Percentiles rank a stretch among this genome's conserved stretches.
Conservation (phyloP, 208 protist species). For the Trypanosoma mega region DNA sequence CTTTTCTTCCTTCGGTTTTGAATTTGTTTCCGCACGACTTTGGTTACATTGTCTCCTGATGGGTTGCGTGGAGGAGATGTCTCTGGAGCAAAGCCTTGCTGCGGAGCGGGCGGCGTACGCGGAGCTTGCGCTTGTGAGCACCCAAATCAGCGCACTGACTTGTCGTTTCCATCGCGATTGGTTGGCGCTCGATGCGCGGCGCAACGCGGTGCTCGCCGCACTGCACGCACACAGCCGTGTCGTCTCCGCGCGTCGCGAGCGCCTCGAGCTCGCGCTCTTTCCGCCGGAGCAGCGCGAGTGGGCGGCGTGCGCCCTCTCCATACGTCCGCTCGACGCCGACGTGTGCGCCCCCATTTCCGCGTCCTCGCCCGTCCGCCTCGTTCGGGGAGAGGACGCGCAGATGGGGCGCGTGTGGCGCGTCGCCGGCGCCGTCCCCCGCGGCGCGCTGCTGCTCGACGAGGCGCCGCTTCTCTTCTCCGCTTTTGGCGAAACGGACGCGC, state of each 20-base stretch:
- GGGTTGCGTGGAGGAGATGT: too few species aligned
- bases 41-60: too few species aligned
- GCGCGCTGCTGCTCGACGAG: not conserved
- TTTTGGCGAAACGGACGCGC: not conserved
- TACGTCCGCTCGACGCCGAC: not conserved
- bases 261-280: constrained; percentile 14
- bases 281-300: constrained; percentile 18
- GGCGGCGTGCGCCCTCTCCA: not conserved
- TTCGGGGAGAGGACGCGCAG: not conserved
- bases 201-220: constrained; percentile 4
- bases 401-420: not conserved
- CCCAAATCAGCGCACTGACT: constrained; percentile 13
- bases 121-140: constrained; percentile 7
- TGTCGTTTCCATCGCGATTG: constrained; percentile 24
- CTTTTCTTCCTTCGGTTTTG: too few species aligned
- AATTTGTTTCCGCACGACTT: too few species aligned
- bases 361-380: not conserved
- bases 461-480: not conserved
- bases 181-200: constrained; percentile 10
- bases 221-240: constrained; percentile 11
- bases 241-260: constrained; percentile 11
- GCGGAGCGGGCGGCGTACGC: constrained; percentile 20
- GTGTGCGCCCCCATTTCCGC: not conserved
- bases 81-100: constrained; percentile 20
- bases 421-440: not conserved